These are phyloP conservation scores for Syncephalastrum racemosum DNA, from an alignment of 371 early-diverging fungal species.

Conservation along the genomic window DNA sequence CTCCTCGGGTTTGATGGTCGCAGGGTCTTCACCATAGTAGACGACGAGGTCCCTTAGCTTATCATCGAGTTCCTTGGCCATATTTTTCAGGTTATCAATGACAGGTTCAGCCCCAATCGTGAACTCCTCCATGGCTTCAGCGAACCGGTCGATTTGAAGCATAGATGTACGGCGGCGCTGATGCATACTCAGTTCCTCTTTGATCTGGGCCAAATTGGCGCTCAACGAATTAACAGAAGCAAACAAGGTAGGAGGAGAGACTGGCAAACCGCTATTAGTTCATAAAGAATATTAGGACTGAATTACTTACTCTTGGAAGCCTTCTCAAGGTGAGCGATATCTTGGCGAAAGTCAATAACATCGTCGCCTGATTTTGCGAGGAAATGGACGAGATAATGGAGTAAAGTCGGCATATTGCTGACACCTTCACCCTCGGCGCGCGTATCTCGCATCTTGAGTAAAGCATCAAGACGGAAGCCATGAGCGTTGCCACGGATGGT, in stretches of 20 bases:
- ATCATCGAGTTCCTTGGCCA: slow-evolving; percentile 52
- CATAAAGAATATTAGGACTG: slow-evolving; percentile 5
- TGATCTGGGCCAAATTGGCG: slow-evolving; percentile 55
- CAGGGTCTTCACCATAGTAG: slow-evolving; percentile 84
- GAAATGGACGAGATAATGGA: slow-evolving; percentile 75
- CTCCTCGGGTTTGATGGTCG: slow-evolving; percentile 77
- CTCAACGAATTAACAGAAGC: slow-evolving; percentile 59
- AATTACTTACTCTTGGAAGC: slow-evolving; percentile 58
- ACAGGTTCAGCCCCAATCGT: slow-evolving; percentile 42
- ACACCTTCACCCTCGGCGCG: slow-evolving; percentile 60
- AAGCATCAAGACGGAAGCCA: slow-evolving; percentile 74
- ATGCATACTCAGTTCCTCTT: slow-evolving; percentile 53
- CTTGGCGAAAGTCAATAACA: slow-evolving; percentile 60
- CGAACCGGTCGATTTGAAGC: slow-evolving; percentile 64
- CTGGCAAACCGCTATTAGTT: slow-evolving; percentile 20
- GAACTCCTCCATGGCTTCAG: slow-evolving; percentile 62
- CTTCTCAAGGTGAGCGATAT: slow-evolving; percentile 69
- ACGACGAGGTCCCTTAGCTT: slow-evolving; percentile 60
- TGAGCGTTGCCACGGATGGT: slow-evolving; percentile 82
- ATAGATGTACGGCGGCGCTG: slow-evolving; percentile 28
- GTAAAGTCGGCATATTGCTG: slow-evolving; percentile 62
- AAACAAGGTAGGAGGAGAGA: slow-evolving; percentile 65
- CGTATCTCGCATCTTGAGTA: slow-evolving; percentile 73
- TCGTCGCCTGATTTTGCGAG: slow-evolving; percentile 62
- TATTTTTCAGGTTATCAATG: slow-evolving; percentile 29